A percentile compares a stretch with the other conserved stretches of the same genome.
These are phyloP conservation scores for Suillus cothurnatus DNA, from an alignment of 768 basidiomycete genomes.

Conservation along the genomic window DNA sequence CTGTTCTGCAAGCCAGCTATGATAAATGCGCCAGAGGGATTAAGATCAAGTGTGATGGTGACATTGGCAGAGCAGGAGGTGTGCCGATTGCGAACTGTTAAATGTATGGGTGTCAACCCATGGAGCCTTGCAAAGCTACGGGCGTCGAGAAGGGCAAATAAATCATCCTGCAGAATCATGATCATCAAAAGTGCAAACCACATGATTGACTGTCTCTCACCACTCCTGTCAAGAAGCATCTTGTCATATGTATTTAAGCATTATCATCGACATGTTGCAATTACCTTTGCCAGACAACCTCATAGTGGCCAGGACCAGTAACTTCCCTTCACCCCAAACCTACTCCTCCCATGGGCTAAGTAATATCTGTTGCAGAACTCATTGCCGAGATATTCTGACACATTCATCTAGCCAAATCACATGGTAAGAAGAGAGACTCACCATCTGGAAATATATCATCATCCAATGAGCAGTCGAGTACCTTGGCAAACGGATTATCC, in stretches of 20 bases:
- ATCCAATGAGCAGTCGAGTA: constrained; percentile 58
- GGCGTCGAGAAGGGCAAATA: constrained; percentile 66
- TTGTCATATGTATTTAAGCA: constrained; percentile 33
- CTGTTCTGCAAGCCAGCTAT: constrained; percentile 74
- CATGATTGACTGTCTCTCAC: constrained; percentile 51
- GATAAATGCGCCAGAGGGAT: constrained; percentile 70
- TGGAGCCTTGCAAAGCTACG: constrained; percentile 70
- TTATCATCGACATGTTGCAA: not conserved
- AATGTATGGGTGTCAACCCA: constrained; percentile 51
- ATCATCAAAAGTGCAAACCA: constrained; percentile 62
- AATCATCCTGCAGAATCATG: constrained; percentile 56
- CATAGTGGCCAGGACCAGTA: constrained; percentile 58
- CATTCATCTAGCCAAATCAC: not conserved
- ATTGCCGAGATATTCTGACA: constrained; percentile 67
- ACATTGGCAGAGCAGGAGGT: constrained; percentile 67
- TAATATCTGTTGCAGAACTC: constrained; percentile 55
- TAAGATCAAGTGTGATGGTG: constrained; percentile 71
- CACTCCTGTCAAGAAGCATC: constrained; percentile 45
- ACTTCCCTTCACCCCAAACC: constrained; percentile 35
- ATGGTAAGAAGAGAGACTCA: constrained; percentile 24
- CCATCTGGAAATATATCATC: constrained; percentile 51
- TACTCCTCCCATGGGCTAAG: constrained; percentile 46
- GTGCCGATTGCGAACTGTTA: constrained; percentile 68
- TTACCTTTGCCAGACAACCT: constrained; percentile 68
- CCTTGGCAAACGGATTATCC: constrained; percentile 46